phyloP scores from a whole-genome alignment of 495 filamentous ascomycete genomes.

The Hypoxylon intermedium region DNA sequence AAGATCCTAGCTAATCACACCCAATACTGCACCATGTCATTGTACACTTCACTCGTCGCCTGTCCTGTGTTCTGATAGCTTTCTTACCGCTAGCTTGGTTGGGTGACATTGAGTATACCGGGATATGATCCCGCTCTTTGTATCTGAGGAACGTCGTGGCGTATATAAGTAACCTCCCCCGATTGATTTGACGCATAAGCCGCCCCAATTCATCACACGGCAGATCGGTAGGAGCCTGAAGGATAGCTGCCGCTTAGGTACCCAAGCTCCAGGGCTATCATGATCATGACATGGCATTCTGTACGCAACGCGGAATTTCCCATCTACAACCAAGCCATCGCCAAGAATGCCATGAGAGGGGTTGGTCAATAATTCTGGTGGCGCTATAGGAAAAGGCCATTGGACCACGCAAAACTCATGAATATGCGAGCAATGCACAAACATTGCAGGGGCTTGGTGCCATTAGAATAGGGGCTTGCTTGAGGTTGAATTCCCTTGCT shows the following conservation, averaged over 20 bases:
- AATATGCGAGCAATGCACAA: slow-evolving; percentile 15
- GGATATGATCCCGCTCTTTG: slow-evolving; percentile 29
- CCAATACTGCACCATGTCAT: slow-evolving; percentile 15
- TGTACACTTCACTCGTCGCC: slow-evolving; percentile 8
- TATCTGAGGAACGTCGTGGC: slow-evolving; percentile 23
- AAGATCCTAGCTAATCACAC: slow-evolving; percentile 17
- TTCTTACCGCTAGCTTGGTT: slow-evolving; percentile 16
- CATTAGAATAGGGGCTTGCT: slow-evolving; percentile 13
- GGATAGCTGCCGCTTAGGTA: slow-evolving; percentile 20
- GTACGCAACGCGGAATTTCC: slow-evolving; percentile 25
- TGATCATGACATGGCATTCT: slow-evolving; percentile 12
- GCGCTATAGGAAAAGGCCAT: slow-evolving; percentile 12
- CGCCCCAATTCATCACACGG: slow-evolving; percentile 30
- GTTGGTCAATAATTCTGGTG: slow-evolving; percentile 10
- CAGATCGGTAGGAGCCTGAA: slow-evolving; percentile 34
- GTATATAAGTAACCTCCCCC: slow-evolving; percentile 25
- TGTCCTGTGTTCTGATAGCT: slow-evolving; percentile 12
- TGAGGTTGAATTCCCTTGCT: slow-evolving; percentile 1
- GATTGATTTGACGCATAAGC: slow-evolving; percentile 35
- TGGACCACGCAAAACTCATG: slow-evolving; percentile 17
- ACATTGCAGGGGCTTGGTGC: slow-evolving; percentile 3
- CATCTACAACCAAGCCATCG: slow-evolving; percentile 17
- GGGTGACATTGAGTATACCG: slow-evolving; percentile 31
- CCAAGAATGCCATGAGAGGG: slow-evolving; percentile 6
- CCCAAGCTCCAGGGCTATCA: not conserved